Evolutionary conservation across 2,329 filamentous ascomycete genomes (phyloP), one percentile per base, ranked within the genome.

Genomic region (Tolypocladium ophioglossoides): DNA sequence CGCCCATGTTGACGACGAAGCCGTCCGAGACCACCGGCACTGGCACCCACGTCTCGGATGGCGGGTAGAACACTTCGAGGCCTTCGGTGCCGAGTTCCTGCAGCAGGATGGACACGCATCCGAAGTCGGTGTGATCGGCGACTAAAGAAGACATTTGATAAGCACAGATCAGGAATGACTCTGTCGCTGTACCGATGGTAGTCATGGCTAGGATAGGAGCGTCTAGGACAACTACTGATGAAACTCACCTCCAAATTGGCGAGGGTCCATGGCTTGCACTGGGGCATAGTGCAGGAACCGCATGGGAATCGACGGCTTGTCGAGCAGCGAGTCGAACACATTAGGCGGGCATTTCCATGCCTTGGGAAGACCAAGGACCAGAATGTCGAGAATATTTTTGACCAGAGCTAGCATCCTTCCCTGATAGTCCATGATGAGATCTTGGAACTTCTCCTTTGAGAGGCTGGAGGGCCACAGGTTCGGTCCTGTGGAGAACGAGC

Each of bases 1-100:
- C 68, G 6, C 69, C 69, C 35, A 70, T 64, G 46, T 72, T 71
- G 54, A 71, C 66, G 8, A 72, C 68, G 48, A 65, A 71, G 9
- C 63, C 62, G 20, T 62, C 56, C 50, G 62, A 56, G 38, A 63
- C 62, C 2, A 63, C 63, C 1, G 66, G 64, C 0, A 71, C 66
- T 0, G 62, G 57, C 18, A 66, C 61, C 65, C 64, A 67, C 8
- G 59, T 61, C 55, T 62, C 61, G 0, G 57, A 61, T 6, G 59
- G 60, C 7, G 61, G 62, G 39, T 65, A 61, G 57, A 59, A 66
- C 2, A 66, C 64, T 20, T 67, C 57, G 1, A 67, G 56, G 0
- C 66, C 65, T 46, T 63, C 58, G 2, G 54, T 64, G 53, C 58
- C 58, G 32, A 59, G 56, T 53, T 66, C 59, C 54, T 67, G 65